phyloP scores from a whole-genome alignment of 768 basidiomycete species.

The Leccinum sublutescens region DNA sequence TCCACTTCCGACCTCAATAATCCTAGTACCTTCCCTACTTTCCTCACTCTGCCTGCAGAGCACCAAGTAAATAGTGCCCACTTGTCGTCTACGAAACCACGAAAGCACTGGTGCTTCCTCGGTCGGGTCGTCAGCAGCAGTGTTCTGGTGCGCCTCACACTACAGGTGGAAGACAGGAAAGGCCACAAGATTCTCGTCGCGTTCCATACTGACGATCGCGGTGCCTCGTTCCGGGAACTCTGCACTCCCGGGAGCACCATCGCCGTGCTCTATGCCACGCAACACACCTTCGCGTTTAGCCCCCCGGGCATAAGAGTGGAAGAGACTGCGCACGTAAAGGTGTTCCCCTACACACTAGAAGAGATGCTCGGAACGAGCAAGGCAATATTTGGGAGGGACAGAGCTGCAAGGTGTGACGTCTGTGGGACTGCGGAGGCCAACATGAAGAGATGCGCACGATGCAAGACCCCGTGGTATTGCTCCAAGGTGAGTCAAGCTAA shows the following conservation, averaged over 20 bases:
- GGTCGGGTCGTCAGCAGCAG: constrained; percentile 25
- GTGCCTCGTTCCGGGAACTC: constrained; percentile 18
- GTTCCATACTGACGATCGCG: constrained; percentile 34
- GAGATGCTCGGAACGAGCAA: constrained; percentile 27
- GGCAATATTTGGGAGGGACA: constrained; percentile 20
- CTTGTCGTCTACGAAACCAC: constrained; percentile 26
- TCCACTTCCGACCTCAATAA: constrained; percentile 29
- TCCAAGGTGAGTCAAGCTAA: constrained; percentile 23
- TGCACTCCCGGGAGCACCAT: constrained; percentile 30
- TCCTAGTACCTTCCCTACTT: constrained; percentile 23
- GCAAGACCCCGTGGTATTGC: constrained; percentile 31
- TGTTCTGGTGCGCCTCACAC: constrained; percentile 27
- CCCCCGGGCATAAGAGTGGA: constrained; percentile 30
- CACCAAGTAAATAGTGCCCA: constrained; percentile 15
- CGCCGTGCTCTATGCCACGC: constrained; percentile 32
- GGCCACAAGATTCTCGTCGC: constrained; percentile 26
- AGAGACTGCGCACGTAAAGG: constrained; percentile 22
- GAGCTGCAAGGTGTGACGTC: constrained; percentile 19
- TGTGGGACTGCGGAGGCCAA: constrained; percentile 19
- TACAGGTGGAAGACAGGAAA: constrained; percentile 30
- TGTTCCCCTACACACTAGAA: constrained; percentile 29
- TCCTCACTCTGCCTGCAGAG: constrained; percentile 25
- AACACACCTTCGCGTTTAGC: constrained; percentile 30
- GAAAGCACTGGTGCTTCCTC: constrained; percentile 32
- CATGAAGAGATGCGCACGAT: constrained; percentile 27